Base-by-base conservation (phyloP, 768 basidiomycete genomes). In the Auriscalpium orientale region DNA sequence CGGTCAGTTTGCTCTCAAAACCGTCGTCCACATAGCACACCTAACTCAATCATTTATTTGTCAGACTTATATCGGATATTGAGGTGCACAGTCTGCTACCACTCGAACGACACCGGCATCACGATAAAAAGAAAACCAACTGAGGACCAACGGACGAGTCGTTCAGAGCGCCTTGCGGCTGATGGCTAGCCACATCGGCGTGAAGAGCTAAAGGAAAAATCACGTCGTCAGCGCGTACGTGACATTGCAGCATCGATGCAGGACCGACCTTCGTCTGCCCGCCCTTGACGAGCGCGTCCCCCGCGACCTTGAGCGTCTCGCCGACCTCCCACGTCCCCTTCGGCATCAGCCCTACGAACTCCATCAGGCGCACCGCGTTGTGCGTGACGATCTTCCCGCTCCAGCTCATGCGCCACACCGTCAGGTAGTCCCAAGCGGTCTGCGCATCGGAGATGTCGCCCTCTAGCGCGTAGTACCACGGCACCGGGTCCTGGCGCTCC, bases 381-480 rank as follows among this genome's bases (percentile, higher is more conserved):
- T 95, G 93, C 43, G 87, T 93, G 51, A 95, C 78, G 45, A 92
- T 68, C 67, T 81, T 81, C 20, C 97, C 97, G 58, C 86, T 84
- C 80, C 81, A 85, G 71, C 89, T 92, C 77, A 89, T 95, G 52
- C 95, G 79, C 87, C 87, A 91, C 37, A 91, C 88, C 9, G 87
- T 89, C 61, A 92, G 74, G 61, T 84, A 84, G 68, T 98, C 97
- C 89, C 92, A 95, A 35, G 83, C 66, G 1, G 95, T 98, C 75
- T 99, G 95, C 2, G 92, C 89, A 72, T 98, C 95, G 60, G 72
- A 65, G 59, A 97, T 78, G 69, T 99, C 91, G 59, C 95, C 95
- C 70, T 97, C 94, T 21, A 98, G 79, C 0, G 95, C 93, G 72
- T 98, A 98, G 73, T 95, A 99, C 95, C 95, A 99, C 0, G 85